Evolutionary conservation across 176 grass and related monocot species (phyloP).

Genomic region (Cenchrus purpureus): DNA sequence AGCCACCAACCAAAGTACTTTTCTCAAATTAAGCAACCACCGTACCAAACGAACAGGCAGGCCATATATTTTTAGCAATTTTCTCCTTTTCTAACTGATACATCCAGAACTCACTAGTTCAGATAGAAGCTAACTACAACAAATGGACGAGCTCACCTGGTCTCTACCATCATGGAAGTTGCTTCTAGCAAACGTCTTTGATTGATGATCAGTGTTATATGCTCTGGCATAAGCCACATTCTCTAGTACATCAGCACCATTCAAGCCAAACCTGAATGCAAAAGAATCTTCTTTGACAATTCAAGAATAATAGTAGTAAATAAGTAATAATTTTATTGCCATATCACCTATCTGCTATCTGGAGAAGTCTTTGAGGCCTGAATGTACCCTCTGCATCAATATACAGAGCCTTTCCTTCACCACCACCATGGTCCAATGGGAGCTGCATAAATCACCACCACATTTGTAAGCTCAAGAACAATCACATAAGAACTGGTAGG

Average conservation of each 20-base stretch:
- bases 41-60: no score
- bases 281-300: conserved; percentile 24
- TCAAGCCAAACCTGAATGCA: conserved; percentile 78
- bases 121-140: no score
- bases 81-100: no score
- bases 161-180: no score
- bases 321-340: not conserved
- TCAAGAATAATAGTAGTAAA: not conserved
- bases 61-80: no score
- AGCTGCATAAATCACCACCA: conserved; percentile 54
- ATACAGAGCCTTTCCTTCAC: conserved; percentile 94
- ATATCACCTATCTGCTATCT: conserved; percentile 90
- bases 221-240: conserved; percentile 98
- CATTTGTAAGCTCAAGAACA: no score
- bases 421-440: conserved; percentile 94
- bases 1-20: no score
- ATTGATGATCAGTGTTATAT: conserved; percentile 96
- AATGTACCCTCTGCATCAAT: conserved; percentile 97
- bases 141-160: no score
- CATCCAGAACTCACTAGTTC: no score
- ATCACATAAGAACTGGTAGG: no score
- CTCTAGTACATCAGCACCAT: conserved; percentile 90
- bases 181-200: not conserved
- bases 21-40: no score
- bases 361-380: conserved; percentile 87